Evolutionary conservation across 768 basidiomycete species (phyloP).

Genomic region (Cubamyces lactineus): DNA sequence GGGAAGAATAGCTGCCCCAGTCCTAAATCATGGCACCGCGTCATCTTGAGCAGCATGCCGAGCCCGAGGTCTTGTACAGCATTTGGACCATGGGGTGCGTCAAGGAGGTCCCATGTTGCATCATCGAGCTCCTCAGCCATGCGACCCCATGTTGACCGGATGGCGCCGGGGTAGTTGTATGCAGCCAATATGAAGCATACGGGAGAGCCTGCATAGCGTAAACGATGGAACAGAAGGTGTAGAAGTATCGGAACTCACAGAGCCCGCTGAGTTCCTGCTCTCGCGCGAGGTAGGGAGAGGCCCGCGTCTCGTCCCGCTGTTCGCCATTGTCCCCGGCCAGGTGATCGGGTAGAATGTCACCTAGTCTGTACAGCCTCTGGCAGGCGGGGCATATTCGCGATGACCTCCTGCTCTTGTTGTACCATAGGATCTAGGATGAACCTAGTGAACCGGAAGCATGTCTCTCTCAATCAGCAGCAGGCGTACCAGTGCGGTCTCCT

Average conservation of each 20-base stretch:
- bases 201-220: conserved; percentile 60
- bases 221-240: conserved; percentile 10
- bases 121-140: conserved; percentile 72
- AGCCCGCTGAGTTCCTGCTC: conserved; percentile 80
- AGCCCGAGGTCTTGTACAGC: conserved; percentile 46
- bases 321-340: conserved; percentile 21
- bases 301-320: conserved; percentile 19
- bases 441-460: too few species aligned
- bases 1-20: conserved; percentile 59
- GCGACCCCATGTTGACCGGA: conserved; percentile 70
- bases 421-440: conserved; percentile 68
- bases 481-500: conserved; percentile 70
- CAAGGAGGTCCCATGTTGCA: conserved; percentile 62
- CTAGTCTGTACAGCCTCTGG: conserved; percentile 68
- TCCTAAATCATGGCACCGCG: conserved; percentile 72
- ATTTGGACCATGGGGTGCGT: conserved; percentile 40
- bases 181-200: conserved; percentile 78
- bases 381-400: conserved; percentile 81
- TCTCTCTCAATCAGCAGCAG: not conserved
- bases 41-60: conserved; percentile 75
- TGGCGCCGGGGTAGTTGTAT: conserved; percentile 63
- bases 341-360: conserved; percentile 61
- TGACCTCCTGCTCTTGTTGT: conserved; percentile 76
- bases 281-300: conserved; percentile 47
- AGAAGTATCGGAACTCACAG: conserved; percentile 50